Evolutionary conservation across 2,329 filamentous ascomycete genomes (phyloP), one percentile per base, ranked within the genome.

Genomic region (Botrytis squamosa): DNA sequence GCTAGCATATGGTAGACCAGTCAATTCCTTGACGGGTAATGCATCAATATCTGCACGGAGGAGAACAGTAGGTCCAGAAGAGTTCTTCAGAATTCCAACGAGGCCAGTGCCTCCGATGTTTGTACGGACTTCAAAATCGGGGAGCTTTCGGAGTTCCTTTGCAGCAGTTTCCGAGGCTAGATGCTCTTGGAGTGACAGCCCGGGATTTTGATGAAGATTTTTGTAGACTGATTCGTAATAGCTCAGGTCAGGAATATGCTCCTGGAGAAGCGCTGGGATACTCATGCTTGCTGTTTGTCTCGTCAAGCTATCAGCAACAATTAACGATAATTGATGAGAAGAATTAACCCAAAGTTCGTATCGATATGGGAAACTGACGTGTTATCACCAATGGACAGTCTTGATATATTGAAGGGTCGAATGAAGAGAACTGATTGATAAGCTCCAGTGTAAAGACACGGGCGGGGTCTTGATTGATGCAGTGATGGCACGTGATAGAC

Each of bases 31-130:
- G 0, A 91, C 82, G 0, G 90, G 89, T 0, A 91, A 80, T 0
- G 85, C 90, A 78, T 92, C 89, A 72, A 90, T 88, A 73, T 91
- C 89, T 1, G 89, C 88, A 7, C 90, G 85, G 0, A 91, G 82
- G 0, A 91, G 83, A 0, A 91, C 81, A 0, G 84, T 89, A 2
- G 83, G 84, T 0, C 89, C 89, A 0, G 78, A 42, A 0, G 88
- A 88, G 76, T 91, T 91, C 49, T 78, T 78, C 6, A 90, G 81
- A 1, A 90, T 82, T 0, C 85, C 89, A 2, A 86, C 86, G 8
- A 91, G 79, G 7, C 90, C 89, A 75, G 88, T n/a, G 3, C 70
- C 70, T 42, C 89, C 89, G 22, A 91, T 89, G 40, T 83, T 78
- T 1, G 84, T 80, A 64, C 84, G 82, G 40, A 90, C 83, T 16